Percentiles rank a stretch among this genome's conserved stretches.
These are phyloP conservation scores for Bipolaris cookei DNA, from an alignment of 2,329 filamentous ascomycete species.

Conservation along the genomic window DNA sequence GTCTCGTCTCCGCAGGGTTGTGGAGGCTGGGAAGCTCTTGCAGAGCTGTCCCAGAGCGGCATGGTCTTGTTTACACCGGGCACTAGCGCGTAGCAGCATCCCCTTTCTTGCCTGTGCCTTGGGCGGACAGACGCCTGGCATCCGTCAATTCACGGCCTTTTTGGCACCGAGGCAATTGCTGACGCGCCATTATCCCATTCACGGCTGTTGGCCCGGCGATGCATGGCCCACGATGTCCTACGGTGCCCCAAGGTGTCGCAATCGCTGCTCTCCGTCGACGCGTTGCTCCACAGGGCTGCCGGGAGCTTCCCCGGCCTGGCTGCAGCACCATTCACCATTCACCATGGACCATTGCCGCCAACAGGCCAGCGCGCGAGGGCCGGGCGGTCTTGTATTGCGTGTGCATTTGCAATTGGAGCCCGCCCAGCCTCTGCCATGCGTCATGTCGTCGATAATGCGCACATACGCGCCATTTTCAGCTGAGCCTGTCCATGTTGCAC, in stretches of 20 bases:
- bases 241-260: conserved; percentile 16
- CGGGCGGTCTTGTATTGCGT: conserved; percentile 31
- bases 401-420: conserved; percentile 44
- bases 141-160: conserved; percentile 13
- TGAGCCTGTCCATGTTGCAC: conserved; percentile 31
- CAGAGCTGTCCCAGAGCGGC: conserved; percentile 34
- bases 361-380: conserved; percentile 13
- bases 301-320: conserved; percentile 25
- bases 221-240: conserved; percentile 15
- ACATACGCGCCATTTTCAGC: conserved; percentile 37
- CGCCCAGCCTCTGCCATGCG: conserved; percentile 27
- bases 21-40: conserved; percentile 26
- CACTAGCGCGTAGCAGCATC: conserved; percentile 34
- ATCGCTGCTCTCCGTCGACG: conserved; percentile 11
- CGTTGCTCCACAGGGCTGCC: conserved; percentile 21
- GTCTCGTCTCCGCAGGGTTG: conserved; percentile 27
- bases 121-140: conserved; percentile 9
- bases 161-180: conserved; percentile 34
- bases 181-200: conserved; percentile 25
- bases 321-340: conserved; percentile 18
- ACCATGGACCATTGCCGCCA: too few relatives aligned
- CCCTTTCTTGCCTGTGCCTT: conserved; percentile 26
- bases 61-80: conserved; percentile 28
- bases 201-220: conserved; percentile 39
- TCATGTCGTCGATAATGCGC: conserved; percentile 31